These are phyloP conservation scores for Hymenoscyphus albidus DNA, from an alignment of 2,329 filamentous ascomycete species.

Conservation along the genomic window DNA sequence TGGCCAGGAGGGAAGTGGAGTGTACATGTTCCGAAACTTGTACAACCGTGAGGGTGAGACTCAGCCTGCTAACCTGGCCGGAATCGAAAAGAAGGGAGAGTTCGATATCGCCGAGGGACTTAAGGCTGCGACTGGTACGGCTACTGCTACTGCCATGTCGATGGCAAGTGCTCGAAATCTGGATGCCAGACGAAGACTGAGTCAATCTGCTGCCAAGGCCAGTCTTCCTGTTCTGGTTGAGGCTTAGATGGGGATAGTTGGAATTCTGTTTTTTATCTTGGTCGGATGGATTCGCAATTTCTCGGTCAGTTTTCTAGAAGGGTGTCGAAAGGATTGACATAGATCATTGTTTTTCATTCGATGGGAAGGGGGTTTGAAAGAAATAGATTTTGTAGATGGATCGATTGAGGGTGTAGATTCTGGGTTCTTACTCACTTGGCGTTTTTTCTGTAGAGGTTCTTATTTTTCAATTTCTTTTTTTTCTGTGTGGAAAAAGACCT, in stretches of 20 bases:
- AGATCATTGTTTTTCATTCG: too few species aligned
- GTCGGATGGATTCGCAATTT: too few species aligned
- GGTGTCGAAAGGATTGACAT: too few species aligned
- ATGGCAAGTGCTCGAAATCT: conserved; percentile 29
- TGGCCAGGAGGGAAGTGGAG: conserved; percentile 33
- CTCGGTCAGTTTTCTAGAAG: too few species aligned
- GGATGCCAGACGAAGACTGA: conserved; percentile 29
- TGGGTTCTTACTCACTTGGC: too few species aligned
- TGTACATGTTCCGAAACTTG: conserved; percentile 35
- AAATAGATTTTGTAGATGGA: too few species aligned
- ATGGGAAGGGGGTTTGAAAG: too few species aligned
- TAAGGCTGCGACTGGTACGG: conserved; percentile 11
- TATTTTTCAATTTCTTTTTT: too few species aligned
- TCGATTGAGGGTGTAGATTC: too few species aligned
- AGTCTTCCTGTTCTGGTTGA: conserved; percentile 32
- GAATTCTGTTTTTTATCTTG: conserved; percentile 41
- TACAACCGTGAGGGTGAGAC: conserved; percentile 29
- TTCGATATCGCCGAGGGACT: conserved; percentile 14
- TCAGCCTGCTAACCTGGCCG: conserved; percentile 22
- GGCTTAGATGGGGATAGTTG: conserved; percentile 36
- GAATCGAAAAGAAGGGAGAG: conserved; percentile 10
- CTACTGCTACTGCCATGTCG: conserved; percentile 25
- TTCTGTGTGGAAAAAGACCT: too few species aligned
- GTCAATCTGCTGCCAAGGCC: conserved; percentile 27
- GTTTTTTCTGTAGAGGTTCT: too few species aligned